These are phyloP conservation scores for Dactylellina parvicollis DNA, from an alignment of 2,329 filamentous ascomycete genomes.

Conservation along the genomic window DNA sequence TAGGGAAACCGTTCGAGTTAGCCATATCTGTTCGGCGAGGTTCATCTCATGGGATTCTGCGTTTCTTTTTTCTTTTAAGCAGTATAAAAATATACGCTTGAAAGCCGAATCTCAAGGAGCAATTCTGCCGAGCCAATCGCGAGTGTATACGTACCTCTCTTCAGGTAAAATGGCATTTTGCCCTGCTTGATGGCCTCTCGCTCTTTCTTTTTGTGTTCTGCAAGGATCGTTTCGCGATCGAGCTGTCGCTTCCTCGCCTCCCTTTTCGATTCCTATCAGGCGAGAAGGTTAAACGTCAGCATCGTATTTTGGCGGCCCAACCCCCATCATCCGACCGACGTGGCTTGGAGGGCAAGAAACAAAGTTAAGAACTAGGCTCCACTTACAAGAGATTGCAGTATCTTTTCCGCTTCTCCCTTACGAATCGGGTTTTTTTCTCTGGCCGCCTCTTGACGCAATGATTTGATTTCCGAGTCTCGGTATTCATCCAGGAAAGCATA, in stretches of 20 bases:
- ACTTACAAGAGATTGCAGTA: constrained; percentile 74
- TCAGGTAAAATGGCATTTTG: constrained; percentile 92
- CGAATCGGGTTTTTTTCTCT: constrained; percentile 72
- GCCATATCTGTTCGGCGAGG: constrained; percentile 14
- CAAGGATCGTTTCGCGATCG: constrained; percentile 73
- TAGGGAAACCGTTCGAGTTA: constrained; percentile 48
- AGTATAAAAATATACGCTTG: constrained; percentile 19
- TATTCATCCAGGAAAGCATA: constrained; percentile 92
- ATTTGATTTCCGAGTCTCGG: constrained; percentile 80
- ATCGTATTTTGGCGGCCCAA: constrained; percentile 24
- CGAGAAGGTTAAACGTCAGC: constrained; percentile 46
- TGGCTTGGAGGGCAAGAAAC: constrained; percentile 12
- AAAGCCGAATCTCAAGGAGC: not conserved
- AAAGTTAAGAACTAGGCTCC: constrained; percentile 14
- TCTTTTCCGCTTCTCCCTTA: constrained; percentile 76
- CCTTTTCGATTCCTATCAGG: constrained; percentile 71
- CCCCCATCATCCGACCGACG: constrained; percentile 29
- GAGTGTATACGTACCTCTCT: constrained; percentile 68
- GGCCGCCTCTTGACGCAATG: constrained; percentile 75
- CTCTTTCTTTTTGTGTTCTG: constrained; percentile 82
- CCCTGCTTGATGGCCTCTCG: constrained; percentile 85
- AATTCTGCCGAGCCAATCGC: constrained; percentile 40
- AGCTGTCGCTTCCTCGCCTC: constrained; percentile 77
- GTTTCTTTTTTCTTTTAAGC: not conserved
- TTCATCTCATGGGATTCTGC: not conserved